phyloP scores from a whole-genome alignment of 495 filamentous ascomycete genomes.

The Penicillium odoratum region DNA sequence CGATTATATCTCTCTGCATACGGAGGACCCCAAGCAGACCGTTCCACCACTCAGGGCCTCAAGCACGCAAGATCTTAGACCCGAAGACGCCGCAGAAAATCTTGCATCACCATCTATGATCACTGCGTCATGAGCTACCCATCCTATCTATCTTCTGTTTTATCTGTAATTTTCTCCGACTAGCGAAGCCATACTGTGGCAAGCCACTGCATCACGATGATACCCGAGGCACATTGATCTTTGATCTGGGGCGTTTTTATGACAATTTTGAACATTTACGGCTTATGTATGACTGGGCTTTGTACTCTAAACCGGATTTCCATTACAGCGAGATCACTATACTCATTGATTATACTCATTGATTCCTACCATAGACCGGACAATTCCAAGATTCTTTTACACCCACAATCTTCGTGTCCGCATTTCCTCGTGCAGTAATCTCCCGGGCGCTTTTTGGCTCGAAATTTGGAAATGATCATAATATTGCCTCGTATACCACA shows the following conservation, averaged over 20 bases:
- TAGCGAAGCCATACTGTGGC: slow-evolving; percentile 8
- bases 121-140: slow-evolving; percentile 12
- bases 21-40: slow-evolving; percentile 9
- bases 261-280: background rate
- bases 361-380: too few relatives aligned
- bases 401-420: too few relatives aligned
- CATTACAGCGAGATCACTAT: background rate
- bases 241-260: slow-evolving; percentile 19
- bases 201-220: slow-evolving; percentile 24
- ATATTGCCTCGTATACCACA: too few relatives aligned
- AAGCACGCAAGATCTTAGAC: background rate
- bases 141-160: background rate
- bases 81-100: background rate
- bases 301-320: background rate
- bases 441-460: too few relatives aligned
- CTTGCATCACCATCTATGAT: slow-evolving; percentile 3
- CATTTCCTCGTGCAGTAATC: too few relatives aligned
- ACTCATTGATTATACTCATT: too few relatives aligned
- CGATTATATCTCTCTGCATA: slow-evolving; percentile 14
- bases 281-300: background rate
- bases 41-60: slow-evolving; percentile 1
- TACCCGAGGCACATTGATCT: slow-evolving; percentile 22
- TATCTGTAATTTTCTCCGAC: background rate
- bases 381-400: too few relatives aligned
- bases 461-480: too few relatives aligned